phyloP scores from a whole-genome alignment of 1,284 basidiomycete species.

The Calocybe gambosa region DNA sequence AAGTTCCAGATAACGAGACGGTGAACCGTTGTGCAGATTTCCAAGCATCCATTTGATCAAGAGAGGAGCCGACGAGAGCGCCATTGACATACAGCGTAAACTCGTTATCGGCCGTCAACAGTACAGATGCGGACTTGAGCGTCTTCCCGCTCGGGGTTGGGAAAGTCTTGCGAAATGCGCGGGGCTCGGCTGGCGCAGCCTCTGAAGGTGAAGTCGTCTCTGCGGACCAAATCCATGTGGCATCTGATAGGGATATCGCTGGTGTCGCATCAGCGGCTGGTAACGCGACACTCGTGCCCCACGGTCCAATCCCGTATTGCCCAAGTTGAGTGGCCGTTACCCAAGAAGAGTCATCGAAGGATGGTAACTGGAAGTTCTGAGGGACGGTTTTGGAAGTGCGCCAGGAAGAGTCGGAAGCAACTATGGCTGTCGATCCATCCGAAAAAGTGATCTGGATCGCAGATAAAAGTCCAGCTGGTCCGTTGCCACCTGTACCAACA shows the following conservation, averaged over 20 bases:
- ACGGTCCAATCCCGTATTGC: conserved; percentile 18
- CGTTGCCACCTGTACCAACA: conserved; percentile 15
- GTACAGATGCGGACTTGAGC: conserved; percentile 16
- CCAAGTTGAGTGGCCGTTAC: conserved; percentile 12
- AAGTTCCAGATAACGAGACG: conserved; percentile 13
- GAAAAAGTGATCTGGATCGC: conserved; percentile 19
- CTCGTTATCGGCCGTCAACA: conserved; percentile 23
- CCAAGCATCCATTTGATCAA: conserved; percentile 16
- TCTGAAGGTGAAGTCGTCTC: conserved; percentile 15
- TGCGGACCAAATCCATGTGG: conserved; percentile 27
- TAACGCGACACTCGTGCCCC: conserved; percentile 16
- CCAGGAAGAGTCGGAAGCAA: conserved; percentile 19
- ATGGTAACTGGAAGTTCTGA: conserved; percentile 16
- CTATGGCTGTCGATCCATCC: conserved; percentile 16
- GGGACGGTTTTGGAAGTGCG: conserved; percentile 12
- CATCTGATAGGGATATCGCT: conserved; percentile 17
- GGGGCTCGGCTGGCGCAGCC: conserved; percentile 18
- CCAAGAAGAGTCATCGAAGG: conserved; percentile 18
- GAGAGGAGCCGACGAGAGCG: conserved; percentile 17
- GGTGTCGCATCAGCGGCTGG: conserved; percentile 9
- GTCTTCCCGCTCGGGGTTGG: conserved; percentile 20
- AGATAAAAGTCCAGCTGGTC: conserved; percentile 21
- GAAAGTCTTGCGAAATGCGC: conserved; percentile 24
- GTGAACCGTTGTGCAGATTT: conserved; percentile 21
- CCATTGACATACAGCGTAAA: conserved; percentile 25